Percentiles rank a stretch among this genome's conserved stretches.
Evolutionary conservation across 306 rosid species (phyloP).

Genomic region (Cicer yamashitae): DNA sequence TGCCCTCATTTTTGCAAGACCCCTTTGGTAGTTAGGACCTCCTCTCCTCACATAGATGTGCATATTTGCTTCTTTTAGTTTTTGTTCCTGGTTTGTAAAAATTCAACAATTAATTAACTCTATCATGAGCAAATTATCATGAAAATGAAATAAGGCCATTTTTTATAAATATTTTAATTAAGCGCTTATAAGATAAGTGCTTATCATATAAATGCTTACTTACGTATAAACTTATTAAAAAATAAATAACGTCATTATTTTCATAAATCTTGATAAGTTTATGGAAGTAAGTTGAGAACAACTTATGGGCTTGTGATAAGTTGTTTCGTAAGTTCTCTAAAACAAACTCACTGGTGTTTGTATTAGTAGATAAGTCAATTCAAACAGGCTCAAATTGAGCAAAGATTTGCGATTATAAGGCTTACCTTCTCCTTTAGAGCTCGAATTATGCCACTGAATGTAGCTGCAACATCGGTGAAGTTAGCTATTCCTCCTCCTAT

Average conservation of each 20-base stretch:
- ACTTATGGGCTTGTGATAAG: too few relatives aligned
- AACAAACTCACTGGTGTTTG: too few relatives aligned
- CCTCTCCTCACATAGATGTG: conserved; percentile 95
- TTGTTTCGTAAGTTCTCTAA: too few relatives aligned
- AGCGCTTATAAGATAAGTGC: too few relatives aligned
- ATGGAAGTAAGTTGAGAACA: too few relatives aligned
- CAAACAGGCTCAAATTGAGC: not conserved
- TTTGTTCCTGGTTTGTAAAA: conserved; percentile 71
- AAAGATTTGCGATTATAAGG: not conserved
- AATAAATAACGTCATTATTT: too few relatives aligned
- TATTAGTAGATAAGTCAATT: too few relatives aligned
- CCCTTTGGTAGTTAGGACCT: conserved; percentile 97
- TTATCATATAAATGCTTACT: too few relatives aligned
- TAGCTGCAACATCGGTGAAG: conserved; percentile 96
- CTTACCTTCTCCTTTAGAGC: conserved; percentile 93
- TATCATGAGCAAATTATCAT: conserved; percentile 2
- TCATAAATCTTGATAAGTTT: too few relatives aligned
- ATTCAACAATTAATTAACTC: conserved; percentile 38
- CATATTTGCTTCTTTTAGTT: conserved; percentile 85
- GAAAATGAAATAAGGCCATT: conserved; percentile 1
- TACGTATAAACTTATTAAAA: too few relatives aligned
- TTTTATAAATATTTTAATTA: too few relatives aligned
- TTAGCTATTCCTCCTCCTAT: conserved; percentile 97
- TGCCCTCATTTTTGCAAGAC: conserved; percentile 88
- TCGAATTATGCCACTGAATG: conserved; percentile 90